phyloP scores from a whole-genome alignment of 2,329 filamentous ascomycete species.

The Penicillium sp. region DNA sequence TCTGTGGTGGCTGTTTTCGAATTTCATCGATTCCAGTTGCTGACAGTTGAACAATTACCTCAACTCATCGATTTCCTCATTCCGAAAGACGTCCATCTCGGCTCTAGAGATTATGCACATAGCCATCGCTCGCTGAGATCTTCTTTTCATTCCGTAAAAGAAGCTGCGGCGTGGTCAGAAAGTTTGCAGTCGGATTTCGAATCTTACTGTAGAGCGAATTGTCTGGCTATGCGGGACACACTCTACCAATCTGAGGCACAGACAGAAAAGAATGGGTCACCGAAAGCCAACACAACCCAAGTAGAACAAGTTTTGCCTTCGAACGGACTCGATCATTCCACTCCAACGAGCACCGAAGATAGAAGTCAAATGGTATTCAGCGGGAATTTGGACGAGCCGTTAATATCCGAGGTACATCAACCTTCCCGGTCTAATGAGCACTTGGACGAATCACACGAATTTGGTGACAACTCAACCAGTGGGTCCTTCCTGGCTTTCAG shows the following conservation, averaged over 20 bases:
- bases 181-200: background rate
- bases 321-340: background rate
- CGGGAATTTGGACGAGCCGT: background rate
- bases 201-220: background rate
- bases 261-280: background rate
- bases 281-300: background rate
- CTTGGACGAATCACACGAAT: background rate
- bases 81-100: background rate
- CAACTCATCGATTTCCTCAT: background rate
- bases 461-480: background rate
- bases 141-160: background rate
- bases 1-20: background rate
- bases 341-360: background rate
- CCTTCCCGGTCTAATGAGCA: background rate
- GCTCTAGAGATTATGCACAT: background rate
- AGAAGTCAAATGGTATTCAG: background rate
- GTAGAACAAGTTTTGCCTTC: background rate
- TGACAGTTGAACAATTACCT: background rate
- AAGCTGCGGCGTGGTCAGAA: background rate
- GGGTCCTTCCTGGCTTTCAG: background rate
- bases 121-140: background rate
- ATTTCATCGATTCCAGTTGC: background rate
- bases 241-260: background rate
- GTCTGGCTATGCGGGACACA: background rate
- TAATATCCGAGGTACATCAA: background rate